Percentiles rank a stretch among this genome's conserved stretches.
Conservation (phyloP, 2,329 filamentous ascomycete species). For the Ilyonectria mors-panacis region DNA sequence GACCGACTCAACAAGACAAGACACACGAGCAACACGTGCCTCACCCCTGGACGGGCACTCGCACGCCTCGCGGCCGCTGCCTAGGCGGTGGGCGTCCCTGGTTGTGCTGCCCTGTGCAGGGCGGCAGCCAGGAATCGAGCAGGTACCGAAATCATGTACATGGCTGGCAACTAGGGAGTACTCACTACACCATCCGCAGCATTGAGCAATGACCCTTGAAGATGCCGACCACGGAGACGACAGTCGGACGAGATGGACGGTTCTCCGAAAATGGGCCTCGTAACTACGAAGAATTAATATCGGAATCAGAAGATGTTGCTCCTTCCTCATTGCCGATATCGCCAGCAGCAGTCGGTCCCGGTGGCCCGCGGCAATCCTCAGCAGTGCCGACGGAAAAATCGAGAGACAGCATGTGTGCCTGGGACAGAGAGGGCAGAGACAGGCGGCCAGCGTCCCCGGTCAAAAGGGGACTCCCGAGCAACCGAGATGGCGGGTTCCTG, state of each 20-base stretch:
- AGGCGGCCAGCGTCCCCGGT: constrained; percentile 33
- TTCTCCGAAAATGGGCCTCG: constrained; percentile 28
- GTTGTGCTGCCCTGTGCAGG: not conserved
- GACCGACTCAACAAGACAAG: constrained; percentile 14
- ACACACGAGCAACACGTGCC: constrained; percentile 11
- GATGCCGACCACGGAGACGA: constrained; percentile 9
- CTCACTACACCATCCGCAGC: not conserved
- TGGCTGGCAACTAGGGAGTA: not conserved
- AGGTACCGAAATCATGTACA: not conserved
- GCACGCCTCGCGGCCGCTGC: not conserved
- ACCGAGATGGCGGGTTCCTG: constrained; percentile 45
- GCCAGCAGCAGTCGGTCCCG: constrained; percentile 26
- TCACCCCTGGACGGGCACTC: not conserved
- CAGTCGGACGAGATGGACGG: constrained; percentile 1
- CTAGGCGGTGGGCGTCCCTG: not conserved
- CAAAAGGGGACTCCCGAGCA: constrained; percentile 42
- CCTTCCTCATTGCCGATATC: constrained; percentile 25
- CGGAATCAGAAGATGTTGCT: constrained; percentile 11
- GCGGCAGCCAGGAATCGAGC: not conserved
- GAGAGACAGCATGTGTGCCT: not conserved
- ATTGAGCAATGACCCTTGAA: not conserved
- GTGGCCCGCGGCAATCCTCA: constrained; percentile 41
- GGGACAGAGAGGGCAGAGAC: constrained; percentile 8
- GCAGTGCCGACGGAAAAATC: constrained; percentile 19
- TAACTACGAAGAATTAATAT: constrained; percentile 28